These are phyloP conservation scores for Penicillium sp. DNA, from an alignment of 2,329 filamentous ascomycete genomes.

Conservation along the genomic window DNA sequence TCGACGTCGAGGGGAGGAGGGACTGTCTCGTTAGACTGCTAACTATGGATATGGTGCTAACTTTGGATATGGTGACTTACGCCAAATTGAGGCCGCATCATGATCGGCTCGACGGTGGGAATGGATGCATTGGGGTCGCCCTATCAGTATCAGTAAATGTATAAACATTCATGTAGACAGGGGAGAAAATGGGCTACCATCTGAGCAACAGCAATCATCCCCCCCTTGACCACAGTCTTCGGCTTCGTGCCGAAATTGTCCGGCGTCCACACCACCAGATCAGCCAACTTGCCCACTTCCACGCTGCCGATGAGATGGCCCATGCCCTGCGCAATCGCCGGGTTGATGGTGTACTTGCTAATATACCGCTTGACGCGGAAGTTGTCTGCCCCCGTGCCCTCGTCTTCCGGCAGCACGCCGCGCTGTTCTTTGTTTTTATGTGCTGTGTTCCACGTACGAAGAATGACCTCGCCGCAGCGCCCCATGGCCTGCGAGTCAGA, in stretches of 20 bases:
- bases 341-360: conserved; percentile 95
- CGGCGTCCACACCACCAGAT: conserved; percentile 83
- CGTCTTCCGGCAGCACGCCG: conserved; percentile 71
- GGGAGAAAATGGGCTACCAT: conserved; percentile 58
- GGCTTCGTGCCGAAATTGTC: conserved; percentile 87
- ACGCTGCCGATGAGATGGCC: conserved; percentile 78
- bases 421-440: conserved; percentile 94
- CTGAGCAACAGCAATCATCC: conserved; percentile 74
- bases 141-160: conserved; percentile 36
- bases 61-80: conserved; percentile 24
- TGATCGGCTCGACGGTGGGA: conserved; percentile 79
- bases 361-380: conserved; percentile 89
- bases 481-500: conserved; percentile 97
- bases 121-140: conserved; percentile 80
- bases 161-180: neutral
- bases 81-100: conserved; percentile 83
- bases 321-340: conserved; percentile 88
- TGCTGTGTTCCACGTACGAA: conserved; percentile 93
- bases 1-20: conserved; percentile 64
- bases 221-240: conserved; percentile 75
- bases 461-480: conserved; percentile 86
- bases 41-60: no score
- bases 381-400: conserved; percentile 77
- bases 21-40: conserved; percentile 32
- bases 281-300: conserved; percentile 84